These are phyloP conservation scores for Cornus kousa DNA, from an alignment of 148 eudicot species.

Conservation along the genomic window DNA sequence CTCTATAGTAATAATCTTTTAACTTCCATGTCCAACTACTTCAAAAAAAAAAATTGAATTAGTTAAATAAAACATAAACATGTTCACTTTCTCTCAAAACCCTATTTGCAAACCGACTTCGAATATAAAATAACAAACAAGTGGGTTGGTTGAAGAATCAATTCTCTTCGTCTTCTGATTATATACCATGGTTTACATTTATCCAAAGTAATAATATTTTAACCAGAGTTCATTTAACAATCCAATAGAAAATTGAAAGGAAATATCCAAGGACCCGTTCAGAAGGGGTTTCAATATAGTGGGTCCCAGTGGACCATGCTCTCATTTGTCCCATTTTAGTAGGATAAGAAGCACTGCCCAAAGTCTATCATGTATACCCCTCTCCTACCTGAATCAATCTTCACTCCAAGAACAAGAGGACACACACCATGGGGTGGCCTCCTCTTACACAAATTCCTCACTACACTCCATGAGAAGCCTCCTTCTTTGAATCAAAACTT, in stretches of 20 bases:
- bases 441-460: background rate
- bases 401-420: background rate
- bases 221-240: background rate
- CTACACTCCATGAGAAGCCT: constrained; percentile 13
- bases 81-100: too few relatives aligned
- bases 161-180: too few relatives aligned
- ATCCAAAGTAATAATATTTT: constrained; percentile 5
- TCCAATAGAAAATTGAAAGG: background rate
- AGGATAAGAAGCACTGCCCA: background rate
- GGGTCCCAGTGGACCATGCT: constrained; percentile 15
- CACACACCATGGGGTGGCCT: constrained; percentile 6
- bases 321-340: background rate
- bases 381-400: background rate
- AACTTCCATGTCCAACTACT: too few relatives aligned
- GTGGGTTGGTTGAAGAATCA: too few relatives aligned
- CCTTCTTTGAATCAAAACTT: constrained; percentile 12
- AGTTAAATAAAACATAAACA: too few relatives aligned
- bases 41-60: too few relatives aligned
- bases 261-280: constrained; percentile 13
- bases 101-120: too few relatives aligned
- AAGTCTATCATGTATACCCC: background rate
- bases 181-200: background rate
- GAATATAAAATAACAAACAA: too few relatives aligned
- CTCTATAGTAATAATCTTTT: too few relatives aligned
- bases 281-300: constrained; percentile 8